Evolutionary conservation across 2,329 filamentous ascomycete species (phyloP), one percentile per base, ranked within the genome.

Genomic region (Coniochaeta sp.): DNA sequence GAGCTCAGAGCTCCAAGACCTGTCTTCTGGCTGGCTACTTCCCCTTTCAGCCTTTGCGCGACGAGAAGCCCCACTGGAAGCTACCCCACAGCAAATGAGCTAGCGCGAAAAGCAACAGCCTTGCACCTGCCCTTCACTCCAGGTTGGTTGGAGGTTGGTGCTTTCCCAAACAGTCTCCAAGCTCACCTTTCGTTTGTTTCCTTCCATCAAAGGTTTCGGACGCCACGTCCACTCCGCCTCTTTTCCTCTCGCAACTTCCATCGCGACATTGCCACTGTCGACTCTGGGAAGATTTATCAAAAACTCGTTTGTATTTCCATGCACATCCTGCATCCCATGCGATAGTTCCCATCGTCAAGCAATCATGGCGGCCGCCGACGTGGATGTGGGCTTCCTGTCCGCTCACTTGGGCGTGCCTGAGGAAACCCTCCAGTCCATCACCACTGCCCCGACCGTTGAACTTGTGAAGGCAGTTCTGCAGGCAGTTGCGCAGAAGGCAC

Each of bases 401-500:
- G 81, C 84, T 72, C 88, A 90, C 70, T 84, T 89, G 69, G 82
- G 84, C 70, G 77, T 93, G 71, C 82, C 88, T 30, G 82, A 90
- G 74, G 77, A 81, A 22, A 85, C 82, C 28, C 72, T 93, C 56
- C 77, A 81, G 55, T 79, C 81, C 26, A 75, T 87, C 66, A 78
- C 87, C 44, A 85, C 87, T 61, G 80, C 83, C 42, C 90, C 90
- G 56, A 97, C 92, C 3, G 78, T 82, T 63, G 91, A 96, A 14
- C 85, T 96, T 28, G 89, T 97, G 65, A 82, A 84, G 61, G 79
- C 84, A 47, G 80, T 99, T 58, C 82, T 99, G 44, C 80, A 85
- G 63, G 88, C 89, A 28, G 84, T 98, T 58, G 83, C 88, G 26
- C 77, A 79, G 32, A 96, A 95, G 73, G 91, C 90, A 38, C 89